A percentile compares a stretch with the other conserved stretches of the same genome.
Conservation (phyloP, 2,329 filamentous ascomycete genomes). For the Fusarium cyanostomum region DNA sequence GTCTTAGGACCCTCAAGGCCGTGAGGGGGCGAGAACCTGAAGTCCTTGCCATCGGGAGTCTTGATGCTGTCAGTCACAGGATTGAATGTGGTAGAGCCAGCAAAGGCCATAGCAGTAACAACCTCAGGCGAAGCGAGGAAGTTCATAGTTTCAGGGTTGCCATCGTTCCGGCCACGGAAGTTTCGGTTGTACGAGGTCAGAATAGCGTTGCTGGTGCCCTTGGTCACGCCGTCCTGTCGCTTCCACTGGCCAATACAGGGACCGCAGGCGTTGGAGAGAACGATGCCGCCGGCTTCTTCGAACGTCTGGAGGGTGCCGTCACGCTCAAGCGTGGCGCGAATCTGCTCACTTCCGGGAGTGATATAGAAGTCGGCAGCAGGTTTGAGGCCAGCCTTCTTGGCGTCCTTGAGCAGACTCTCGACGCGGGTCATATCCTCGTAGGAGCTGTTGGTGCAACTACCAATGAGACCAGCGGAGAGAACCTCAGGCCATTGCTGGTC, state of each 20-base stretch:
- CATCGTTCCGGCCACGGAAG: constrained; percentile 96
- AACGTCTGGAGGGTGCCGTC: constrained; percentile 94
- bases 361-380: constrained; percentile 93
- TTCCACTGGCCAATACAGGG: constrained; percentile 96
- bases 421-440: constrained; percentile 93
- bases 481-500: constrained; percentile 96
- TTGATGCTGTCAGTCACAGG: constrained; percentile 87
- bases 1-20: constrained; percentile 71
- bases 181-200: constrained; percentile 98
- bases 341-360: constrained; percentile 96
- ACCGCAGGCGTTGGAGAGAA: constrained; percentile 94
- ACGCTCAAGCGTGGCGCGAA: constrained; percentile 89
- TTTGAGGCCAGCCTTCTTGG: constrained; percentile 91
- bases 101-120: constrained; percentile 95
- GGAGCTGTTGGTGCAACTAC: constrained; percentile 94
- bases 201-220: constrained; percentile 92
- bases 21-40: constrained; percentile 84
- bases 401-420: constrained; percentile 82
- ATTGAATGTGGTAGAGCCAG: constrained; percentile 94
- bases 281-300: constrained; percentile 93
- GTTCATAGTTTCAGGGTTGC: constrained; percentile 97
- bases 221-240: constrained; percentile 83
- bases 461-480: constrained; percentile 95
- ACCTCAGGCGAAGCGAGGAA: constrained; percentile 97
- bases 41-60: constrained; percentile 81